phyloP scores from a whole-genome alignment of 495 filamentous ascomycete species.

The Tuber calosporum region DNA sequence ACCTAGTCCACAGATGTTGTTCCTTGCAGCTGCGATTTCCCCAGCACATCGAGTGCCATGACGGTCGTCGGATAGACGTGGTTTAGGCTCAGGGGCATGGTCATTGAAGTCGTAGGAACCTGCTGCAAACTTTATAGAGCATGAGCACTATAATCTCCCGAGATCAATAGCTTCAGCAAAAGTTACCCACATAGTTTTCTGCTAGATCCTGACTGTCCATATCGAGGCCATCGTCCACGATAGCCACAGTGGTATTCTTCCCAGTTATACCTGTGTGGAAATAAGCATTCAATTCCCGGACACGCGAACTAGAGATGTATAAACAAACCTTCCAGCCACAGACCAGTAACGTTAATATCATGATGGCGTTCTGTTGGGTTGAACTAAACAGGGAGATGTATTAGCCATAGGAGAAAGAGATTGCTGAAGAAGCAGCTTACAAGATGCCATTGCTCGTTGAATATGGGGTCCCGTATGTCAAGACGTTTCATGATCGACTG shows the following conservation, averaged over 20 bases:
- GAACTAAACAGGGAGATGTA: slow-evolving; percentile 44
- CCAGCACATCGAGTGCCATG: slow-evolving; percentile 94
- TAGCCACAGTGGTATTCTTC: slow-evolving; percentile 76
- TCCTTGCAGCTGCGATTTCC: slow-evolving; percentile 82
- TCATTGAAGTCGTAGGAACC: slow-evolving; percentile 98
- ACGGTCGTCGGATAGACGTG: slow-evolving; percentile 67
- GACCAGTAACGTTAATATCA: slow-evolving; percentile 86
- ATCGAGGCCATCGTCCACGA: slow-evolving; percentile 93
- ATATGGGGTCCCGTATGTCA: slow-evolving; percentile 79
- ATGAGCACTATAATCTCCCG: background rate
- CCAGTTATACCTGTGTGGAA: slow-evolving; percentile 59
- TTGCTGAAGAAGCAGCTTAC: slow-evolving; percentile 9
- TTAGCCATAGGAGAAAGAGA: background rate
- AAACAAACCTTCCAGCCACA: slow-evolving; percentile 68
- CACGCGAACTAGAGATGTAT: background rate
- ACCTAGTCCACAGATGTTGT: slow-evolving; percentile 90
- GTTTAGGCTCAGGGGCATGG: slow-evolving; percentile 65
- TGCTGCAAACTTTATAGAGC: slow-evolving; percentile 59
- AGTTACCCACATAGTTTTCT: slow-evolving; percentile 54
- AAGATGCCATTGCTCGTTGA: slow-evolving; percentile 91
- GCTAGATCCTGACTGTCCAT: slow-evolving; percentile 94
- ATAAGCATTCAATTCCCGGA: slow-evolving; percentile 6
- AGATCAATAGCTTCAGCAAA: background rate
- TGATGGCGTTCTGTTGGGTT: slow-evolving; percentile 76
- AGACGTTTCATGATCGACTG: slow-evolving; percentile 42